phyloP scores from a whole-genome alignment of 1,284 basidiomycete species.

The Polyporus tsugae region DNA sequence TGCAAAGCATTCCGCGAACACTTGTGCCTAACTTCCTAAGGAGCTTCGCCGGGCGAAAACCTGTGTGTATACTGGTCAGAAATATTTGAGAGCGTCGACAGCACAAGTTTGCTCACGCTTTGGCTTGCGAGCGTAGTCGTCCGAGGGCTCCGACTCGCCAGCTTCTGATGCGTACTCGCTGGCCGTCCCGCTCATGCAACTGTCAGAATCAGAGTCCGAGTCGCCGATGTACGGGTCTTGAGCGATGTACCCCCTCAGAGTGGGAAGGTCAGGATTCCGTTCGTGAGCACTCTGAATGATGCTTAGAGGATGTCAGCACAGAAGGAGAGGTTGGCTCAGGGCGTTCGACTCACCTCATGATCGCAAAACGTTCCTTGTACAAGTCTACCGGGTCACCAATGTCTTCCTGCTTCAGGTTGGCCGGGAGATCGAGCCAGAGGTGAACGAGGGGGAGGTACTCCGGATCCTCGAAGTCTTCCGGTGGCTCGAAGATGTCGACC shows the following conservation, averaged over 20 bases:
- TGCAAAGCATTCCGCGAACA: background rate
- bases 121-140: background rate
- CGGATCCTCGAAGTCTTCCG: background rate
- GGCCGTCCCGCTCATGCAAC: background rate
- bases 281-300: background rate
- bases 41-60: background rate
- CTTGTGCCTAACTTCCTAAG: background rate
- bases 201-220: background rate
- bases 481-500: background rate
- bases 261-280: background rate
- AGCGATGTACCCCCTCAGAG: background rate
- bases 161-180: background rate
- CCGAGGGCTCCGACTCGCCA: background rate
- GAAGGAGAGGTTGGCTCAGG: no score
- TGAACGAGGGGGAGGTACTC: conserved; percentile 7
- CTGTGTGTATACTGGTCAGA: background rate
- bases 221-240: background rate
- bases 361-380: background rate
- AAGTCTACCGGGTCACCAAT: background rate
- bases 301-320: background rate
- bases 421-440: conserved; percentile 11
- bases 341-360: background rate
- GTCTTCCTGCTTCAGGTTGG: conserved; percentile 5
- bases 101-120: background rate
- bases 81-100: background rate